Base-by-base conservation (phyloP, 176 grass and related monocot species). In the Tuctoria greenei region DNA sequence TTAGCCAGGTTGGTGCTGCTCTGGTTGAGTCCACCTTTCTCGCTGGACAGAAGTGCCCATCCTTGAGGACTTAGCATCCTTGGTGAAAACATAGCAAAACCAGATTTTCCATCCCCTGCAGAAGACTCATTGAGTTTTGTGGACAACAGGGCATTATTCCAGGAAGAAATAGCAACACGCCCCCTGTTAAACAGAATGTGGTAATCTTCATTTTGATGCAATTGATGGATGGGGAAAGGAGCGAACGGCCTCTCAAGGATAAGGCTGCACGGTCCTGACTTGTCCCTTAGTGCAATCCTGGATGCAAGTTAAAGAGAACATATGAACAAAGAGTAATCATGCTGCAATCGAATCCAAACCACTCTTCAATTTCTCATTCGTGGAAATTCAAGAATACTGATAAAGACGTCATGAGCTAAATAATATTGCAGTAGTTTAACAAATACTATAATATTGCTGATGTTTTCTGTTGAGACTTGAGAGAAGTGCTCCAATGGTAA, bases 231-330 rank as follows among this genome's bases (percentile, higher is more conserved):
- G 4, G 95, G 95, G 59, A 87, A 98, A 61, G 95, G 95, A 70
- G 95, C 38, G 71, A 89, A 92, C 66, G 95, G 95, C 52, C 95
- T 92, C 83, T 98, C 95, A 67, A 98, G 88, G 45, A 98, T 72
- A 94, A 98, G 88, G 82, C 85, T 88, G 79, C 78, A 91, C 56
- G 75, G 83, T 61, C 86, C 88, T 11, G 80, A 72, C 24, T 66
- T 85, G n/a, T 88, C 66, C 55, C 87, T 86, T 10, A 98, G 77
- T 1, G 87, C 81, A 65, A 72, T 77, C 81, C 95, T 98, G 82
- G 11, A 85, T 40, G 52, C 35, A 81, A 42, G 51, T 58, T 82
- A 51, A 65, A 68, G 16, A 51, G 13, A 52, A 42, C 40, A 71
- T 84, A 58, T 24, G 55, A 75, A 20, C 18, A 46, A 68, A 67